Conservation (phyloP, 306 rosid species). For the Cajanus cajan region DNA sequence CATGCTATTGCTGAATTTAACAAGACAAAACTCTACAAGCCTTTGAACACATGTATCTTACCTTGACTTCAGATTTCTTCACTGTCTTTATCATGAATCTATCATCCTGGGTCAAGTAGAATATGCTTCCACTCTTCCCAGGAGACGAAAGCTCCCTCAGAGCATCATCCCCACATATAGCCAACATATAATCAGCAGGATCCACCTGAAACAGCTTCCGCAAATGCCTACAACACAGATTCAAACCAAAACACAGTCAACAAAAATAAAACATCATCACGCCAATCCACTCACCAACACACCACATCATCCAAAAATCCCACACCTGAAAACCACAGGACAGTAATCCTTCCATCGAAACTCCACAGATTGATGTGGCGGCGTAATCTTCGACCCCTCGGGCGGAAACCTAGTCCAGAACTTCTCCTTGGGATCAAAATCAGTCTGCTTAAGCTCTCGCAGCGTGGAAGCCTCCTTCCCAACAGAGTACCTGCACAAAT, state of each 20-base stretch:
- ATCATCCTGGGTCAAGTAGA: constrained; percentile 96
- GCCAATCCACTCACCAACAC: background rate
- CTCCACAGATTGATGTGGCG: constrained; percentile 47
- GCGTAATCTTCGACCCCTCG: constrained; percentile 50
- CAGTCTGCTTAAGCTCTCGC: constrained; percentile 43
- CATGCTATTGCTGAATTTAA: background rate
- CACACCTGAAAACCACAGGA: constrained; percentile 48
- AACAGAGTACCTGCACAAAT: constrained; percentile 39
- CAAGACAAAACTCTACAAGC: constrained; percentile 23
- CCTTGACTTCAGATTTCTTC: constrained; percentile 99
- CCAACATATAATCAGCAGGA: constrained; percentile 55
- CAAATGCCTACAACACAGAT: constrained; percentile 72
- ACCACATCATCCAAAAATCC: background rate
- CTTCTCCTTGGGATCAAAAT: constrained; percentile 54
- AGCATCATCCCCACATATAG: constrained; percentile 52
- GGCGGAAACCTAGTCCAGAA: constrained; percentile 54
- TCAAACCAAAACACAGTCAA: constrained; percentile 27
- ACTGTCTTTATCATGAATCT: constrained; percentile 96
- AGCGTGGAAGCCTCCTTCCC: constrained; percentile 71
- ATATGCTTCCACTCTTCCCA: constrained; percentile 91
- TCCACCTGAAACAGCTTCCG: constrained; percentile 55
- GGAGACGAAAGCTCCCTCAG: constrained; percentile 73
- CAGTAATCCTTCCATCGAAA: constrained; percentile 60
- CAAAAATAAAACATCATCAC: background rate
- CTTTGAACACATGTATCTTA: constrained; percentile 34